These are phyloP conservation scores for Pilasporangium apinafurcum DNA, from an alignment of 352 stramenopile genomes.

Conservation along the genomic window DNA sequence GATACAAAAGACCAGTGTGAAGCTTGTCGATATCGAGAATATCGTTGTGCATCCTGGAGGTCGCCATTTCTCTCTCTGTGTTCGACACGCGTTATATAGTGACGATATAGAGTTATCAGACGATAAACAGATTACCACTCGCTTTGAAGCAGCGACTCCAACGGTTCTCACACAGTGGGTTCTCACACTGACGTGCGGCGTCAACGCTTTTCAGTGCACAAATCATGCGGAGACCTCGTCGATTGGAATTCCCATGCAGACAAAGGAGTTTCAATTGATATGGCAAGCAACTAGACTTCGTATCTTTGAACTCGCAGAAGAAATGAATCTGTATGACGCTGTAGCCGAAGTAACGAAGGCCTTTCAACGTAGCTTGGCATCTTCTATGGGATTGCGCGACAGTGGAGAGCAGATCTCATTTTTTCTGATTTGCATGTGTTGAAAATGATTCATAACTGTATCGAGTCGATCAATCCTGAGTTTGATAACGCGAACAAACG, in stretches of 20 bases:
- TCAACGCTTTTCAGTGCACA: conserved; percentile 25
- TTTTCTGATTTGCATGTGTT: no score
- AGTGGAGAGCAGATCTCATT: no score
- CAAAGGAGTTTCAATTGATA: conserved; percentile 12
- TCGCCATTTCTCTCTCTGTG: neutral
- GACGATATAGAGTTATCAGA: no score
- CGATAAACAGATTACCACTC: neutral
- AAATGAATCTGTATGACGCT: conserved; percentile 9
- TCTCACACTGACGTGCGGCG: conserved; percentile 24
- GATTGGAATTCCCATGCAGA: neutral
- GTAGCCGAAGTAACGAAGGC: conserved; percentile 4
- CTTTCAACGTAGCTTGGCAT: no score
- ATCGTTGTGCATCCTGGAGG: neutral
- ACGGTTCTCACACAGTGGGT: conserved; percentile 22
- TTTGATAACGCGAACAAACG: no score
- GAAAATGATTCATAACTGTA: no score
- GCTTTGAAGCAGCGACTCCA: neutral
- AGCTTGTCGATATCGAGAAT: conserved; percentile 1
- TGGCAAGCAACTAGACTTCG: conserved; percentile 39
- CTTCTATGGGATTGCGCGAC: neutral
- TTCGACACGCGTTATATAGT: no score
- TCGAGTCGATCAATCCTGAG: no score
- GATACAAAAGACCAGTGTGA: no score
- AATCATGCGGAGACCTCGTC: neutral
- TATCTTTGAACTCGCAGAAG: conserved; percentile 28